Conservation (phyloP, 805 yeast genomes). For the Monosporozyma aerobia region DNA sequence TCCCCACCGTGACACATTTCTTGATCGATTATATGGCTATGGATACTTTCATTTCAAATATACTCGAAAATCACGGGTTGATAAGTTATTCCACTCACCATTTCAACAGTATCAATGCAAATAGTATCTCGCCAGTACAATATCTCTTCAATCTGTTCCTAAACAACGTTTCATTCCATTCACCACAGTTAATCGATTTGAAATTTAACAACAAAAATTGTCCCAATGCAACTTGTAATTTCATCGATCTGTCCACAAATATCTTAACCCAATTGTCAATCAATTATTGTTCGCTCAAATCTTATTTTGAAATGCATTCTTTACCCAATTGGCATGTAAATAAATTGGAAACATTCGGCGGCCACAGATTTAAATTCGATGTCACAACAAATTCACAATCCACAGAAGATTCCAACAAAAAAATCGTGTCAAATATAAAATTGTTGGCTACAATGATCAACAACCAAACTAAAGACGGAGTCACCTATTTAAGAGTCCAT, state of each 20-base stretch:
- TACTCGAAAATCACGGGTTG: conserved; percentile 4
- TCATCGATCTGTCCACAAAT: conserved; percentile 15
- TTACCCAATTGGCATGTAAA: conserved; percentile 21
- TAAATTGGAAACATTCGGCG: conserved; percentile 13
- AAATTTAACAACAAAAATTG: conserved; percentile 8
- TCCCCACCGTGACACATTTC: conserved; percentile 10
- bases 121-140: conserved; percentile 6
- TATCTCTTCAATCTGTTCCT: conserved; percentile 8
- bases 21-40: conserved; percentile 15
- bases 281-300: conserved; percentile 8
- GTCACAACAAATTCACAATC: conserved; percentile 11
- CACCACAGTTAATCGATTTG: conserved; percentile 10
- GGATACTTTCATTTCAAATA: conserved; percentile 14
- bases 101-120: too few species aligned
- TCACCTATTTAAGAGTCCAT: conserved; percentile 16
- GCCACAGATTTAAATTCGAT: conserved; percentile 21
- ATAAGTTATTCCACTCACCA: background rate
- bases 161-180: conserved; percentile 5
- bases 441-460: conserved; percentile 13
- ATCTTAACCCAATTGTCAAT: conserved; percentile 11
- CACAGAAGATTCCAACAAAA: conserved; percentile 6
- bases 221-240: conserved; percentile 14
- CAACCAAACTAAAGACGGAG: conserved; percentile 18
- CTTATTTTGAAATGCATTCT: conserved; percentile 18
- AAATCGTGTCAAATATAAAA: conserved; percentile 11